Evolutionary conservation across 2,329 filamentous ascomycete genomes (phyloP), one percentile per base, ranked within the genome.

Genomic region (Penicillium sp.): DNA sequence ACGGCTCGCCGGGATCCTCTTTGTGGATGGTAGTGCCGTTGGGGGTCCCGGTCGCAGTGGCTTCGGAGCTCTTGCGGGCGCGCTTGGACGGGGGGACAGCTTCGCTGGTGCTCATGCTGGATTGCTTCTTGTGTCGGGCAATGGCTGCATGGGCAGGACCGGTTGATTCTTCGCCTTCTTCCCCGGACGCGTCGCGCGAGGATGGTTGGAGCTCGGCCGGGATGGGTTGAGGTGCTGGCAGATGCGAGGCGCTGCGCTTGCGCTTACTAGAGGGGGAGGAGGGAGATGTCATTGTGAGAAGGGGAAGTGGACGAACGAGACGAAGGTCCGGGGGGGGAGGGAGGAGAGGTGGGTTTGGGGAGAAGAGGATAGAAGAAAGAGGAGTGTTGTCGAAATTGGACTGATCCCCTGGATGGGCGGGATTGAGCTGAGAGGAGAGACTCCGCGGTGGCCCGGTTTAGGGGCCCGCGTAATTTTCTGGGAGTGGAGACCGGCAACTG

Each of bases 161-260:
- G 55, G 90, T 85, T 16, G 89, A 88, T 67, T 91, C 91, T 70
- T 90, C 88, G 70, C 63, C 65, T 45, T 94, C 92, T 79, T 96
- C 91, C 66, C 84, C 90, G 16, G 91, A 94, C 62, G 90, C 91
- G 80, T 96, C 91, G 73, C 90, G 87, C 38, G 91, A 93, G 19
- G 90, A 92, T 38, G 90, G 84, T 75, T 89, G 86, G 53, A 87
- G 82, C 72, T 89, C 85, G 57, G 84, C 80, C 10, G 49, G 49
- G 68, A 79, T 73, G 63, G 81, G 73, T 67, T 82, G 78, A 63
- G 83, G 80, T 64, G 80, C 76, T 55, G 82, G 76, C 22, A 81
- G 78, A 63, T 73, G 73, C 33, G 76, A 77, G 58, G 71, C 68
- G 70, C 73, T 85, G 76, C 93, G 88, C 85, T 97, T 97, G 79